These are phyloP conservation scores for Picochlorum sp. DNA, from an alignment of 139 green algal species.

Conservation along the genomic window DNA sequence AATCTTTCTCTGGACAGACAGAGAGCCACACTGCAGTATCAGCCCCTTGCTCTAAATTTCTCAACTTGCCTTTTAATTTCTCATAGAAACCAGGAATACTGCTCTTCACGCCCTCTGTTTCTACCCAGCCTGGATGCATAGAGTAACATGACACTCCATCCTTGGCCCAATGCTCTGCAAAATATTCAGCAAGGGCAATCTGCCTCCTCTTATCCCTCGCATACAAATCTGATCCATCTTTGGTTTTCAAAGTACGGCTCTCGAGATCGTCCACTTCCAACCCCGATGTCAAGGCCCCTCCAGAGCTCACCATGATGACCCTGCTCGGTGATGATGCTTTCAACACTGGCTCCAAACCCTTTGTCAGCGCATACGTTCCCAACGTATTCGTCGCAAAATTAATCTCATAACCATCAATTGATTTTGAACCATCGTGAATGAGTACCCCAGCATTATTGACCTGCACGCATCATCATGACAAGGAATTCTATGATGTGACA, in stretches of 20 bases:
- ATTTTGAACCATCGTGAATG: constrained; percentile 33
- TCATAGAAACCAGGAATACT: constrained; percentile 54
- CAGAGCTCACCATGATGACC: constrained; percentile 51
- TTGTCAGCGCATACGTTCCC: constrained; percentile 44
- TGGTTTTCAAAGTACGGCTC: constrained; percentile 6
- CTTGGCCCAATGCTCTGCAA: constrained; percentile 28
- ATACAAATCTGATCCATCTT: constrained; percentile 31
- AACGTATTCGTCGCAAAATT: constrained; percentile 63
- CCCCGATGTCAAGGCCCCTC: constrained; percentile 45
- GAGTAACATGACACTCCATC: background rate
- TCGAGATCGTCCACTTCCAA: constrained; percentile 44
- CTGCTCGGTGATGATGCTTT: constrained; percentile 8
- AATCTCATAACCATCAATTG: constrained; percentile 45
- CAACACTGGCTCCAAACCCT: constrained; percentile 39
- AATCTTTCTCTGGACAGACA: constrained; percentile 32
- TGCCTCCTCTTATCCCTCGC: constrained; percentile 55
- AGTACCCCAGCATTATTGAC: constrained; percentile 68
- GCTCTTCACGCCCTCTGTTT: constrained; percentile 51
- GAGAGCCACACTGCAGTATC: constrained; percentile 59
- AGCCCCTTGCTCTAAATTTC: constrained; percentile 36
- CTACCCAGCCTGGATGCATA: constrained; percentile 44
- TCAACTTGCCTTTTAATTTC: constrained; percentile 37
- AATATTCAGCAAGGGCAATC: constrained; percentile 38
- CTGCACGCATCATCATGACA: too few species aligned
- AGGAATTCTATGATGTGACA: too few species aligned